Evolutionary conservation across 2,329 filamentous ascomycete genomes (phyloP), one percentile per base, ranked within the genome.

Genomic region (Fusarium sacchari): DNA sequence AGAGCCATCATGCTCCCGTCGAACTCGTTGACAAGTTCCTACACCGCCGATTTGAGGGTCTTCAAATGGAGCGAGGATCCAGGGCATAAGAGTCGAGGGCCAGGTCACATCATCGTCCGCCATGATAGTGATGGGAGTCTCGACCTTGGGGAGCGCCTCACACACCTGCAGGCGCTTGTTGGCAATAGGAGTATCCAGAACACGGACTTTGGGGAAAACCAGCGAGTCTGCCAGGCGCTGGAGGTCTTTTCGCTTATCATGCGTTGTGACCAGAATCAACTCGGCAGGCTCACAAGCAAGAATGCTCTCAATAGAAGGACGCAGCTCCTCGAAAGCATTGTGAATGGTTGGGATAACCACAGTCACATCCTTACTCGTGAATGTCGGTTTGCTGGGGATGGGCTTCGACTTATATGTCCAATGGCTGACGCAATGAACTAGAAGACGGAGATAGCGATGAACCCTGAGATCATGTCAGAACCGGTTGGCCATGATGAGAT

Each of bases 121-220:
- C 86, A 98, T 94, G 77, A 98, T 89, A 42, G 94, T 97, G 80
- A 98, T 95, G 58, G 88, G 85, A 0, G 96, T 98, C 75, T 86
- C 88, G 65, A 98, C 94, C 75, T 94, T 89, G 26, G 95, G 95
- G 53, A 98, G 93, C 7, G 95, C 96, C 80, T 94, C 90, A 82
- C 94, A 97, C 80, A 98, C 95, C 82, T 98, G 96, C 26, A 96
- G 90, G 62, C 96, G 93, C 86, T 98, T 98, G 86, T 98, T 98
- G 76, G 96, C 95, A 80, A 97, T 95, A 69, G 89, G 87, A 36
- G 95, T 93, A 72, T 89, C 92, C 74, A 96, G 87, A 47, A 97
- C 91, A 63, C 90, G 89, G 74, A 97, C 90, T 72, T 89, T 90
- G 65, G 89, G 87, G 64, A 85, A 83, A 47, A 81, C 80, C 40